These are phyloP conservation scores for Bipolaris oryzae DNA, from an alignment of 2,329 filamentous ascomycete species.

Conservation along the genomic window DNA sequence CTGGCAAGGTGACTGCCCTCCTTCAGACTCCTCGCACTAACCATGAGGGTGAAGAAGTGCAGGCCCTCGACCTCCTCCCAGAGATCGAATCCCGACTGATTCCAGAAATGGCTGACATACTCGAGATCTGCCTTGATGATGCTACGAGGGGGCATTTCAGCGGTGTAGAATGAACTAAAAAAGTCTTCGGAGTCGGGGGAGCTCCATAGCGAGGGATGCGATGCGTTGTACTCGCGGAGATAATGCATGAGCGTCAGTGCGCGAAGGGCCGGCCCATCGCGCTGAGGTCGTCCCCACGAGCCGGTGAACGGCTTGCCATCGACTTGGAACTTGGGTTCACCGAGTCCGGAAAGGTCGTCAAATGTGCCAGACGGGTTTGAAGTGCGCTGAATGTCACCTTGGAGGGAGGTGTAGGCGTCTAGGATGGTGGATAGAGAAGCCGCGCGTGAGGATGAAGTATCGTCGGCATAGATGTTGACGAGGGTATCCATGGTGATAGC, in stretches of 20 bases:
- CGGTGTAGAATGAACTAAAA: slow-evolving; percentile 47
- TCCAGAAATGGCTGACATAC: slow-evolving; percentile 53
- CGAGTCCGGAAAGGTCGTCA: slow-evolving; percentile 46
- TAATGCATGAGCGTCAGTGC: slow-evolving; percentile 52
- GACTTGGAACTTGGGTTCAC: slow-evolving; percentile 53
- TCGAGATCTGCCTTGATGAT: slow-evolving; percentile 55
- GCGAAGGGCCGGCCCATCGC: slow-evolving; percentile 53
- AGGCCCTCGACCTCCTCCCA: slow-evolving; percentile 55
- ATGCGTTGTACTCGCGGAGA: slow-evolving; percentile 49
- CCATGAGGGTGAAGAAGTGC: slow-evolving; percentile 51
- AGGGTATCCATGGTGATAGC: slow-evolving; percentile 52
- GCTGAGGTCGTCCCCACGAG: slow-evolving; percentile 53
- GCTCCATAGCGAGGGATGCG: slow-evolving; percentile 47
- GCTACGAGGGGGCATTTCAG: slow-evolving; percentile 44
- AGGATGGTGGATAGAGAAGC: slow-evolving; percentile 39
- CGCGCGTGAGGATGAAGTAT: slow-evolving; percentile 35
- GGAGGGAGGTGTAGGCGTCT: slow-evolving; percentile 41
- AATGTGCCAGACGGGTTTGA: slow-evolving; percentile 48
- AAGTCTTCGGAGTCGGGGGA: slow-evolving; percentile 33
- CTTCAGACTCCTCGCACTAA: slow-evolving; percentile 45
- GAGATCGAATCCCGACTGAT: slow-evolving; percentile 51
- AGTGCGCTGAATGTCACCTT: slow-evolving; percentile 48
- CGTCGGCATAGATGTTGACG: slow-evolving; percentile 48
- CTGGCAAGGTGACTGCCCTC: slow-evolving; percentile 45
- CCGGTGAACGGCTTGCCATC: slow-evolving; percentile 46